phyloP scores from a whole-genome alignment of 192 early-diverging fungal genomes.

The Neocallimastix lanati region DNA sequence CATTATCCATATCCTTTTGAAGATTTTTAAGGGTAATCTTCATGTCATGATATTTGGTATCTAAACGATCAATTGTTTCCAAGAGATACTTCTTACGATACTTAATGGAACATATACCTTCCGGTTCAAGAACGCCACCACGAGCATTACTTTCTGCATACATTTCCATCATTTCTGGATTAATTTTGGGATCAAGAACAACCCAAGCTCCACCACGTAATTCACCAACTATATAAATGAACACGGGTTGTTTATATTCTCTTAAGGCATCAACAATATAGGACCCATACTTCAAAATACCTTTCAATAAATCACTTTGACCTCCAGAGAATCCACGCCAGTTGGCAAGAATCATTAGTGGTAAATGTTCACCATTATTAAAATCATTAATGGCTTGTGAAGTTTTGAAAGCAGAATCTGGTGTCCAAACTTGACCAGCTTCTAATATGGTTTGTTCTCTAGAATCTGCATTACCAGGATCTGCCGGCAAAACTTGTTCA shows the following conservation, averaged over 20 bases:
- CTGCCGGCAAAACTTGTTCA: constrained; percentile 78
- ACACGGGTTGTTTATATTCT: constrained; percentile 93
- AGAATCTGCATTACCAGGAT: constrained; percentile 81
- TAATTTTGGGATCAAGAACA: constrained; percentile 90
- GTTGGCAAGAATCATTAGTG: constrained; percentile 98
- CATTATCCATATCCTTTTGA: neutral
- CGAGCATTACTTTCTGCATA: constrained; percentile 84
- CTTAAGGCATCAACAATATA: constrained; percentile 90
- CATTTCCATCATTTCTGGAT: constrained; percentile 98
- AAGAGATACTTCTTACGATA: constrained; percentile 83
- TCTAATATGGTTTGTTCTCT: constrained; percentile 73
- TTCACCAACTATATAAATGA: constrained; percentile 93
- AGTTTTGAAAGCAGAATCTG: constrained; percentile 97
- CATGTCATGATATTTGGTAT: constrained; percentile 36
- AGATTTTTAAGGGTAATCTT: neutral
- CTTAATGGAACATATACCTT: constrained; percentile 97
- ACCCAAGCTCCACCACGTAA: constrained; percentile 98
- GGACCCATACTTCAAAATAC: constrained; percentile 90
- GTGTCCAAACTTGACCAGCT: constrained; percentile 95
- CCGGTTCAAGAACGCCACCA: constrained; percentile 89
- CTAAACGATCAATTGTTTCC: constrained; percentile 81
- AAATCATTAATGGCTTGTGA: constrained; percentile 98
- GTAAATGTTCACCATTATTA: constrained; percentile 94
- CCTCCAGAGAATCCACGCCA: constrained; percentile 99
- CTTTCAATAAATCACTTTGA: constrained; percentile 97